Evolutionary conservation across 1,284 basidiomycete species (phyloP), one percentile per base, ranked within the genome.

Genomic region (Crepidotus sp.): DNA sequence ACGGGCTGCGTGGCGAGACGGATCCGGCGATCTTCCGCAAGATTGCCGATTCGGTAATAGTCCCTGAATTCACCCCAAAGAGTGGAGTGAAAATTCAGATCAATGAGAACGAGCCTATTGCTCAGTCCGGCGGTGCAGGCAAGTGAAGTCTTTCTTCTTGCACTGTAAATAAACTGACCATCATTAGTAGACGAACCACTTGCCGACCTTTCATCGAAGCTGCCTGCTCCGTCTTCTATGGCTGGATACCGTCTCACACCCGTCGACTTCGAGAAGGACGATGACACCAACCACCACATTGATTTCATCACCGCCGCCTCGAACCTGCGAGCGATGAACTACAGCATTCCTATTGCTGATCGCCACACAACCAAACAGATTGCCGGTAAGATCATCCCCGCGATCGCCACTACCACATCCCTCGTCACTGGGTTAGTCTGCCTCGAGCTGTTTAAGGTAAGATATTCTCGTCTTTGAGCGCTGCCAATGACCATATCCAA

Each of bases 211-310:
- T 60, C 76, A 40, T 71, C 78, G 52, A 73, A 80, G 49, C 69
- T 96, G 14, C 94, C 93, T n/a, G 61, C 84, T 14, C 91, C 92
- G 2, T 87, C 90, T 3, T 89, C 90, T 14, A 69, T 99, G 36
- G 92, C 89, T 29, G 96, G 96, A 24, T 98, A 95, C 70, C 86
- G 95, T 48, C 75, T 99, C 46, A 86, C 76, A 47, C 91, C 96
- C 3, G 92, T 95, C 44, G 94, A 98, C 60, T 98, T 99, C 59
- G 96, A 99, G 72, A 99, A 99, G 71, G 96, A 99, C 62, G 95
- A 98, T 59, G 96, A 99, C 63, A 80, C 82, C 32, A 99, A 99
- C 68, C 80, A 90, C 67, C 96, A 99, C 67, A 98, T 99, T 61
- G 96, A 97, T 68, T 98, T 98, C 65, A 97, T 99, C 67, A 97